A percentile compares a stretch with the other conserved stretches of the same genome.
phyloP scores from a whole-genome alignment of 2,329 filamentous ascomycete species.

The Aspergillus sp. region DNA sequence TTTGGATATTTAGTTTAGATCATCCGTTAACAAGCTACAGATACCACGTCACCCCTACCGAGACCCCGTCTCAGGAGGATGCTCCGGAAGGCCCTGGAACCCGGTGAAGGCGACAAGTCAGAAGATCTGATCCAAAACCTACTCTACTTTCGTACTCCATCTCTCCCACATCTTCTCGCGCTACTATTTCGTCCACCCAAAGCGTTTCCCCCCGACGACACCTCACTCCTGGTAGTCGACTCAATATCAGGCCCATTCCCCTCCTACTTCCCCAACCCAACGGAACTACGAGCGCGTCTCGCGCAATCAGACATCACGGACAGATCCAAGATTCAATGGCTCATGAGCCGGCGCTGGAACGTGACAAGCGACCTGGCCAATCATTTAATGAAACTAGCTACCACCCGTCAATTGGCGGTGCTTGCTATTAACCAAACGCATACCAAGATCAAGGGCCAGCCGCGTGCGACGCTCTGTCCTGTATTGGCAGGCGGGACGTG shows the following conservation, averaged over 20 bases:
- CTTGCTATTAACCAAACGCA: constrained; percentile 72
- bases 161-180: constrained; percentile 62
- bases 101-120: constrained; percentile 8
- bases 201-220: constrained; percentile 55
- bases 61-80: constrained; percentile 44
- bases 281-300: constrained; percentile 27
- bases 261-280: constrained; percentile 62
- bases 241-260: constrained; percentile 70
- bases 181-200: constrained; percentile 62
- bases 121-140: constrained; percentile 45
- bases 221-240: constrained; percentile 69
- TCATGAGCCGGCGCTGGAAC: constrained; percentile 41
- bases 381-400: constrained; percentile 63
- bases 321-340: constrained; percentile 35
- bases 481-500: constrained; percentile 69
- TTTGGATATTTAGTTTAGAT: no score
- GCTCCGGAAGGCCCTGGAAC: constrained; percentile 20
- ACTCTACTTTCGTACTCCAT: constrained; percentile 56
- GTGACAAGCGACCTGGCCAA: constrained; percentile 61
- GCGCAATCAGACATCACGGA: constrained; percentile 26
- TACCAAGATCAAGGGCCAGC: constrained; percentile 66
- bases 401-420: constrained; percentile 64
- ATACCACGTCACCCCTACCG: constrained; percentile 46
- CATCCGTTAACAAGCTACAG: constrained; percentile 20
- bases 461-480: constrained; percentile 63